phyloP scores from a whole-genome alignment of 75 land plant species.

The Pinus tabuliformis region DNA sequence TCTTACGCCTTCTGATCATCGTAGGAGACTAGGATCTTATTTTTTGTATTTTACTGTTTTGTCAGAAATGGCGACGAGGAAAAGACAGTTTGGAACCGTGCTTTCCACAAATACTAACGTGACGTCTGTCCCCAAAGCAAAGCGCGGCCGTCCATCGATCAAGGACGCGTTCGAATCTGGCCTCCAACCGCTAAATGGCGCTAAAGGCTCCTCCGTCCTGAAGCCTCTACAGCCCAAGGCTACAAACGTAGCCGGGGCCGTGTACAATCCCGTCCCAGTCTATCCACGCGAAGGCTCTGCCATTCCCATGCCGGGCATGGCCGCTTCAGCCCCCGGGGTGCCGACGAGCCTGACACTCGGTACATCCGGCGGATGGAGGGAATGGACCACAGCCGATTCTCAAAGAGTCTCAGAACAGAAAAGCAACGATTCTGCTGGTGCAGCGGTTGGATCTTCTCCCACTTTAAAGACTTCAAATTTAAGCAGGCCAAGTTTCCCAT shows the following conservation, averaged over 20 bases:
- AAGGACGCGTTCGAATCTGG: background rate
- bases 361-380: conserved; percentile 36
- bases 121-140: conserved; percentile 11
- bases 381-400: conserved; percentile 24
- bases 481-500: no score
- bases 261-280: conserved; percentile 38
- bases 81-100: conserved; percentile 5
- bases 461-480: background rate
- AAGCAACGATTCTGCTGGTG: background rate
- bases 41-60: background rate
- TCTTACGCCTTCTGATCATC: conserved; percentile 22
- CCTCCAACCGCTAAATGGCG: background rate
- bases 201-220: background rate
- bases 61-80: conserved; percentile 8
- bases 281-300: conserved; percentile 22
- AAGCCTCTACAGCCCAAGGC: conserved; percentile 36
- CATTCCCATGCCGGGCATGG: background rate
- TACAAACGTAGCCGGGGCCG: conserved; percentile 15
- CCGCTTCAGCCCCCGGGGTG: background rate
- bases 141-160: conserved; percentile 13
- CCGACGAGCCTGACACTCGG: conserved; percentile 12
- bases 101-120: conserved; percentile 7
- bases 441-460: background rate
- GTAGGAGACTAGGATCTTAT: conserved; percentile 17
- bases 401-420: background rate